Conservation (phyloP, 1,284 basidiomycete species). For the Phylloboletellus chloephorus region DNA sequence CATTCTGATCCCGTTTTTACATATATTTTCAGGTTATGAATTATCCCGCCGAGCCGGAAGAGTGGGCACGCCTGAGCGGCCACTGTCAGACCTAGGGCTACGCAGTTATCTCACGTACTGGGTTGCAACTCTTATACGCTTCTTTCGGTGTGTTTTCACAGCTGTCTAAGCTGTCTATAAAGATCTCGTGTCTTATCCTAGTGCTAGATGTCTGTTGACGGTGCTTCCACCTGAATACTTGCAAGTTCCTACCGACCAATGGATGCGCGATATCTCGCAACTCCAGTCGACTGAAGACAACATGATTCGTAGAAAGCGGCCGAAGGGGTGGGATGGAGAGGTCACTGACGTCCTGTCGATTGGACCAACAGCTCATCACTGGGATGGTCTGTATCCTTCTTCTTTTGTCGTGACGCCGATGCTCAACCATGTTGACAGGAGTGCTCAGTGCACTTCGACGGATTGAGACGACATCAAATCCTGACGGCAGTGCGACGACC, state of each 20-base stretch:
- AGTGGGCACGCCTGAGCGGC: constrained; percentile 91
- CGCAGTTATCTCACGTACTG: constrained; percentile 91
- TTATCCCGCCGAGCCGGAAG: constrained; percentile 74
- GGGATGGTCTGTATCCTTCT: constrained; percentile 30
- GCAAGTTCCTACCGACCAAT: constrained; percentile 39
- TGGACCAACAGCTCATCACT: constrained; percentile 19
- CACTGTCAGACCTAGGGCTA: constrained; percentile 88
- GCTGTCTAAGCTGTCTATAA: background rate
- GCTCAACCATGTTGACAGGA: constrained; percentile 31
- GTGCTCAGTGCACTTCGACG: constrained; percentile 44
- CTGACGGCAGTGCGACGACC: constrained; percentile 61
- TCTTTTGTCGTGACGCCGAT: background rate
- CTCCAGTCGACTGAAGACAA: constrained; percentile 38
- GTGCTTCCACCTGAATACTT: constrained; percentile 50
- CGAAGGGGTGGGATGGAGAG: constrained; percentile 66
- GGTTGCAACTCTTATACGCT: constrained; percentile 80
- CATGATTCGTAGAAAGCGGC: constrained; percentile 42
- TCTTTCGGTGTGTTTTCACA: constrained; percentile 54
- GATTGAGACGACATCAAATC: constrained; percentile 50
- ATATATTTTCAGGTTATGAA: constrained; percentile 67
- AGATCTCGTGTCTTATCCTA: background rate
- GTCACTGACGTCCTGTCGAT: constrained; percentile 33
- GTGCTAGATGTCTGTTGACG: constrained; percentile 49
- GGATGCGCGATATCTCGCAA: constrained; percentile 38
- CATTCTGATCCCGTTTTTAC: constrained; percentile 1